Conservation (phyloP, 371 early-diverging fungal species). For the Nematocida sp. region DNA sequence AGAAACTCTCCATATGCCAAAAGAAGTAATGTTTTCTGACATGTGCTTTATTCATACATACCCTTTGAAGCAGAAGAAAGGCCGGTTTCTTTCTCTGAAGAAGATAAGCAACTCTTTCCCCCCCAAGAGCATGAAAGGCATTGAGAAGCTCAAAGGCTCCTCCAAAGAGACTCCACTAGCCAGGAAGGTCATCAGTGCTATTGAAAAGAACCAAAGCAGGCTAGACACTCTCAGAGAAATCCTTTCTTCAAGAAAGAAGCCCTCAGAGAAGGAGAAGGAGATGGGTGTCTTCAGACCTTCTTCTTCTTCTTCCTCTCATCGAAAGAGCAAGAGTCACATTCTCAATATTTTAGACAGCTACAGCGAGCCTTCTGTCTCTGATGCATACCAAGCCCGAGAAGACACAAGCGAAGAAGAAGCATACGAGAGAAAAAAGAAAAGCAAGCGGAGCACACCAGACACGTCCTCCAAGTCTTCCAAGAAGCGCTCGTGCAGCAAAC, state of each 20-base stretch:
- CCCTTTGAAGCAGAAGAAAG: not conserved
- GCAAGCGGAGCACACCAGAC: too few relatives aligned
- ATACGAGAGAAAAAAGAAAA: too few relatives aligned
- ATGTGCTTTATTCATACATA: too few relatives aligned
- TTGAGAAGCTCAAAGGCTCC: constrained; percentile 5
- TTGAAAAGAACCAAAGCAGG: not conserved
- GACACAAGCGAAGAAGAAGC: too few relatives aligned
- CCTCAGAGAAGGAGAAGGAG: not conserved
- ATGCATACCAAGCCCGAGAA: too few relatives aligned
- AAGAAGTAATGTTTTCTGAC: not conserved
- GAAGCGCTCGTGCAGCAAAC: too few relatives aligned
- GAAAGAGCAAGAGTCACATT: constrained; percentile 6
- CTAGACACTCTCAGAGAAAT: not conserved
- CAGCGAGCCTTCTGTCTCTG: constrained; percentile 1
- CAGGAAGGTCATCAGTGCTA: not conserved
- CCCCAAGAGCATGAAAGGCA: not conserved
- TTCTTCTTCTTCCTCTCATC: too few relatives aligned
- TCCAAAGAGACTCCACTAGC: constrained; percentile 19
- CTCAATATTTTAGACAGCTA: constrained; percentile 41
- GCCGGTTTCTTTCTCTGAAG: constrained; percentile 4
- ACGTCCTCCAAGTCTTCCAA: too few relatives aligned
- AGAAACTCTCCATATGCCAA: not conserved
- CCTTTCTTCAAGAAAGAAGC: not conserved
- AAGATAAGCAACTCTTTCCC: constrained; percentile 15
- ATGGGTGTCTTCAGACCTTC: too few relatives aligned